Evolutionary conservation across 441 rosid species (phyloP), one percentile per base, ranked within the genome.

Genomic region (Syzygium malaccense): DNA sequence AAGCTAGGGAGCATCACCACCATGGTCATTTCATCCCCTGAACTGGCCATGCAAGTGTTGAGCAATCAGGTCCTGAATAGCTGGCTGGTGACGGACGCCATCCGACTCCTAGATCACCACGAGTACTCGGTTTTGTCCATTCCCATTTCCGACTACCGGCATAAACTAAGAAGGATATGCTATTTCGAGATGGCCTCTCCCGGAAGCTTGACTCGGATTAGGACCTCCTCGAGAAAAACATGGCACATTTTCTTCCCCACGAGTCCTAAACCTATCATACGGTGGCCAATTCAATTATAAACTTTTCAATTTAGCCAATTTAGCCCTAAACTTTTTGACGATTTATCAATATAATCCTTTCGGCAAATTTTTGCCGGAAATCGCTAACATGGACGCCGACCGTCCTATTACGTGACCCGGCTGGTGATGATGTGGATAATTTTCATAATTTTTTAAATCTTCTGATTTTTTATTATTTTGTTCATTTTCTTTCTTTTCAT

Each of bases 351-450:
- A 2, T n/a, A 62, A 4, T 62, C 5, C 14, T 49, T 10, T 12
- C 13, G 14, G 14, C 13, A 2, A 49, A 49, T 49, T 12, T 49
- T 12, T 11, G 53, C 53, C 14, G 14, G 7, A 28, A 60, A 2
- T n/a, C 19, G 0, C 64, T 23, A 1, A 58, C 3, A 15, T 1
- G 7, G 28, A 62, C 0, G 4, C 1, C 10, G 0, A 2, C 18
- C 19, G 6, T 60, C 2, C 13, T 28, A 14, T 13, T 28, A 14
- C 1, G 0, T n/a, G 9, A 2, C 2, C 14, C 0, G 28, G 4
- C 28, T n/a, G 19, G 68, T 62, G 0, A 28, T 62, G 7, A n/a
- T 15, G 30, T 62, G 0, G 19, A 62, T 10, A 62, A n/a, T 3
- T 14, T 62, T 62, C 12, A 14, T 14, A n/a, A n/a, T 1, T n/a